Percentiles rank a stretch among this genome's conserved stretches.
Conservation (phyloP, 305 asterid species). For the Fraxinus platypoda region DNA sequence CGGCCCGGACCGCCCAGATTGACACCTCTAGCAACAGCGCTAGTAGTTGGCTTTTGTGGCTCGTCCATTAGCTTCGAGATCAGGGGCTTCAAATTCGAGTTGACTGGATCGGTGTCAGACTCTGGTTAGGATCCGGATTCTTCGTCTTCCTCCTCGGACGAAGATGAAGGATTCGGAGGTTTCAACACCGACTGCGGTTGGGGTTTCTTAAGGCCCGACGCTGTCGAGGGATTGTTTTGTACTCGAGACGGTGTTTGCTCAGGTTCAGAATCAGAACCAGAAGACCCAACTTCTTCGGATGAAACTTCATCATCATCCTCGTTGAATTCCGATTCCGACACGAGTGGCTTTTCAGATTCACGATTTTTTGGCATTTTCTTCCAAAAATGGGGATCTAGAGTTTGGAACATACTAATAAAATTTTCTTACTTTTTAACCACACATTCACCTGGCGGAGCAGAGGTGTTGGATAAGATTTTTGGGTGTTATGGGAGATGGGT, state of each 20-base stretch:
- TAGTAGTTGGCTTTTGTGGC: slow-evolving; percentile 20
- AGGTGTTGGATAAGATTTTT: no score
- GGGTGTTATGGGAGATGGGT: no score
- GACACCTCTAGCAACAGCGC: no score
- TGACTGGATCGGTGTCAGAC: slow-evolving; percentile 31
- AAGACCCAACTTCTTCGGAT: slow-evolving; percentile 19
- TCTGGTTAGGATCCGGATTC: slow-evolving; percentile 36
- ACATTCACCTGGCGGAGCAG: no score
- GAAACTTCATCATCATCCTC: slow-evolving; percentile 31
- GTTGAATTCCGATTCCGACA: slow-evolving; percentile 15
- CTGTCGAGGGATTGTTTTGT: not conserved
- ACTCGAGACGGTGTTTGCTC: slow-evolving; percentile 9
- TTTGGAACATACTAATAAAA: no score
- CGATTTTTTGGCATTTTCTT: slow-evolving; percentile 32
- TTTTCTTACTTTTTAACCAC: no score
- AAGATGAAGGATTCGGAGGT: slow-evolving; percentile 7
- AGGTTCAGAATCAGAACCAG: slow-evolving; percentile 21
- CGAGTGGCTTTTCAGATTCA: slow-evolving; percentile 26
- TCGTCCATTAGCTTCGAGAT: slow-evolving; percentile 32
- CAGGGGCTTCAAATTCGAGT: slow-evolving; percentile 24
- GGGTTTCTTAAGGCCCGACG: slow-evolving; percentile 24
- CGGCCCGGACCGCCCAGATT: no score
- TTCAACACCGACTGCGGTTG: slow-evolving; percentile 17
- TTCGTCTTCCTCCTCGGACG: slow-evolving; percentile 32
- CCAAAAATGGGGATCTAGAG: slow-evolving; percentile 15